Conservation (phyloP, 2,329 filamentous ascomycete species). For the Myriosclerotinia scirpicola region DNA sequence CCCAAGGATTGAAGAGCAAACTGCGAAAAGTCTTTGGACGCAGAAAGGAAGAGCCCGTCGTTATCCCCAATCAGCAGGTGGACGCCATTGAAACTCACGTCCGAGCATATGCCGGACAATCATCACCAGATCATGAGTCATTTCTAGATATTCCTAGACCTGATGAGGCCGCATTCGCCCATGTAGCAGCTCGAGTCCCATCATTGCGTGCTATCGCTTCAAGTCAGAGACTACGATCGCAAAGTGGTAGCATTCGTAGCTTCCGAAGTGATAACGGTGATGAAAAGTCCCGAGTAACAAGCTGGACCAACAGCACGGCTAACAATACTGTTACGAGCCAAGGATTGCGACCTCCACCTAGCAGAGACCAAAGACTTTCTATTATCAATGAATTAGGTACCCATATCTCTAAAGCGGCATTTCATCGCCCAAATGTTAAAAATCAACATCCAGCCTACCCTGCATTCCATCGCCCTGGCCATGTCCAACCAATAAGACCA, state of each 20-base stretch:
- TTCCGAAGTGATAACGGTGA: conserved; percentile 45
- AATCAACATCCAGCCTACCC: conserved; percentile 38
- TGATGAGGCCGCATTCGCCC: conserved; percentile 49
- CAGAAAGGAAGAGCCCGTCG: conserved; percentile 40
- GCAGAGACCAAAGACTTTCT: conserved; percentile 60
- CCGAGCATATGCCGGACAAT: conserved; percentile 32
- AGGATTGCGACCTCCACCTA: conserved; percentile 32
- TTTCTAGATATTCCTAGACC: conserved; percentile 42
- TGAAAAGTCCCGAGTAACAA: conserved; percentile 66
- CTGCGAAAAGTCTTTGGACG: conserved; percentile 58
- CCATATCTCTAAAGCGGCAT: conserved; percentile 46
- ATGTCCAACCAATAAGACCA: conserved; percentile 24
- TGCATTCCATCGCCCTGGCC: conserved; percentile 27
- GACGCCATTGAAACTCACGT: conserved; percentile 44
- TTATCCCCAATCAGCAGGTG: conserved; percentile 54
- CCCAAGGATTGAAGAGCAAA: conserved; percentile 59
- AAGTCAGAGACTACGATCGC: conserved; percentile 50
- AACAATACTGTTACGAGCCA: conserved; percentile 52
- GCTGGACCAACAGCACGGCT: conserved; percentile 65
- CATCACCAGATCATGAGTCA: conserved; percentile 38
- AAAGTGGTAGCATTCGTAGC: conserved; percentile 56
- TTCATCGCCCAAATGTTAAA: conserved; percentile 35
- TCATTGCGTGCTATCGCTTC: conserved; percentile 51
- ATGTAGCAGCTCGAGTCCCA: conserved; percentile 51
- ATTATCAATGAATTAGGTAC: conserved; percentile 60